These are phyloP conservation scores for Fusarium neocosmosporiellum DNA, from an alignment of 2,329 filamentous ascomycete species.

Conservation along the genomic window DNA sequence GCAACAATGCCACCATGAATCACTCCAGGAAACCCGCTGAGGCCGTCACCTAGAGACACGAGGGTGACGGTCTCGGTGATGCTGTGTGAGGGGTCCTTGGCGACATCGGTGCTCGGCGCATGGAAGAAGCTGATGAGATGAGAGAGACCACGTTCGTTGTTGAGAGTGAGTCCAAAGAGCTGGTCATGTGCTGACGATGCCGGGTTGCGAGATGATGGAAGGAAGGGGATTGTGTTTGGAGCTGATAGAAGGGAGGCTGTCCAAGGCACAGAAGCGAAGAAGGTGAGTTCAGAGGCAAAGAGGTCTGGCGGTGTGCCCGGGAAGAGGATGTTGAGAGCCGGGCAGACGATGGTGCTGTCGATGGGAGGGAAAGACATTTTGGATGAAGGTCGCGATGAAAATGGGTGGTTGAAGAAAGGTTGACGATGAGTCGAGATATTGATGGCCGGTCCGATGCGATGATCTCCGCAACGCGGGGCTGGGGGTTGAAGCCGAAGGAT, in stretches of 20 bases:
- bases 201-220: conserved; percentile 50
- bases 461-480: conserved; percentile 19
- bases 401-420: conserved; percentile 1
- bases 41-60: conserved; percentile 48
- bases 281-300: conserved; percentile 42
- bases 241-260: conserved; percentile 45
- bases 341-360: conserved; percentile 46
- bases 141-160: conserved; percentile 40
- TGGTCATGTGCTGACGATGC: conserved; percentile 45
- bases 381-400: conserved; percentile 25
- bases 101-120: conserved; percentile 39
- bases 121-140: conserved; percentile 52
- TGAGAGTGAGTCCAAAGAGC: conserved; percentile 49
- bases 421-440: not conserved
- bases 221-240: conserved; percentile 46
- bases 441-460: conserved; percentile 1
- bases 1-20: conserved; percentile 52
- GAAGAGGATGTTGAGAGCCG: conserved; percentile 45
- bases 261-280: conserved; percentile 53
- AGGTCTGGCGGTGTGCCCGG: conserved; percentile 40
- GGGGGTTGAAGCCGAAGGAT: conserved; percentile 7
- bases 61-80: conserved; percentile 47
- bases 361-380: conserved; percentile 33
- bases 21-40: conserved; percentile 48
- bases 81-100: conserved; percentile 37